A percentile compares a stretch with the other conserved stretches of the same genome.
Evolutionary conservation across 2,329 filamentous ascomycete genomes (phyloP).

Genomic region (Sordariomycetes sp.): DNA sequence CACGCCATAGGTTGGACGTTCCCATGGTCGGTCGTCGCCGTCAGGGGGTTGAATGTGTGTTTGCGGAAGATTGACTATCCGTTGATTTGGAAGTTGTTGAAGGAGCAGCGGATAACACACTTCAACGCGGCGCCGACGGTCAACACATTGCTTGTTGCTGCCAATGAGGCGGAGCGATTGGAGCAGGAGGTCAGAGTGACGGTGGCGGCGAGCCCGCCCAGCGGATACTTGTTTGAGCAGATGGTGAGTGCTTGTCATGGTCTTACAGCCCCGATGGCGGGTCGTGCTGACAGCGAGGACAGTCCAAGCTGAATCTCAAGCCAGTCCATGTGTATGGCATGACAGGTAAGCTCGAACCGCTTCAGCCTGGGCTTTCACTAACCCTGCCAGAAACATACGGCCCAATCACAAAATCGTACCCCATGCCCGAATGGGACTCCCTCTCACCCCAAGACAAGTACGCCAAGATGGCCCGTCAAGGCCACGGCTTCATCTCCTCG

Average conservation of each 20-base stretch:
- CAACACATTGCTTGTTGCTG: conserved; percentile 82
- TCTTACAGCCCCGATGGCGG: neutral
- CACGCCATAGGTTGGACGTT: conserved; percentile 75
- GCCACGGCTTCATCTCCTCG: conserved; percentile 80
- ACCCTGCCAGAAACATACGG: conserved; percentile 69
- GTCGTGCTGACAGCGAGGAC: neutral
- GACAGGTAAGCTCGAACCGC: conserved; percentile 28
- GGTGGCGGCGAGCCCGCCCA: conserved; percentile 86
- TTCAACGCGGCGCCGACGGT: conserved; percentile 96
- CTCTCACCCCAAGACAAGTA: conserved; percentile 71
- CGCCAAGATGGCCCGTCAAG: conserved; percentile 84
- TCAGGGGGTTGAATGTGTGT: conserved; percentile 90
- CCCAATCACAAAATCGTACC: conserved; percentile 89
- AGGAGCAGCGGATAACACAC: conserved; percentile 81
- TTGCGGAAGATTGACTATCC: conserved; percentile 92
- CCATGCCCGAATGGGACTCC: conserved; percentile 74
- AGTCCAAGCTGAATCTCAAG: conserved; percentile 62
- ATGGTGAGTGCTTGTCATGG: conserved; percentile 53
- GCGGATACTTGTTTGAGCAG: conserved; percentile 81
- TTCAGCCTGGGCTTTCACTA: neutral
- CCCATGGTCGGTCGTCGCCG: conserved; percentile 87
- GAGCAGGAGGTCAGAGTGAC: conserved; percentile 71
- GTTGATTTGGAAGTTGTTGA: conserved; percentile 82
- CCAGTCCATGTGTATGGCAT: conserved; percentile 91
- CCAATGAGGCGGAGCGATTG: conserved; percentile 64